These are phyloP conservation scores for Sugiyamaella sp. DNA, from an alignment of 1,139 yeast species.

Conservation along the genomic window DNA sequence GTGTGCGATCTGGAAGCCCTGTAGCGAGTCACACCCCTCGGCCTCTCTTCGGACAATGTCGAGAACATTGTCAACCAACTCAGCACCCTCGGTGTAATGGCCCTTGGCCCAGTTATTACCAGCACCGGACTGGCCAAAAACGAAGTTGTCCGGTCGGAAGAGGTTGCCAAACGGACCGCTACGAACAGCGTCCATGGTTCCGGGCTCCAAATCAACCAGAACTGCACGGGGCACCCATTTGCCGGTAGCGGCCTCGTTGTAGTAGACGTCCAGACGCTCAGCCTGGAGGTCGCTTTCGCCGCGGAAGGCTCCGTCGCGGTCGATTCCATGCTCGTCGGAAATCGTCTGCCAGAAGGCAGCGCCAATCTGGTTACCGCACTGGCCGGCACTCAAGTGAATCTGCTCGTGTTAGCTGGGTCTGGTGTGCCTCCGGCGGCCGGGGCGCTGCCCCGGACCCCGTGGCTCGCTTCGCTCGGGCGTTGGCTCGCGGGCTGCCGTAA, in stretches of 20 bases:
- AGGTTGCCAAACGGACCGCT: constrained; percentile 76
- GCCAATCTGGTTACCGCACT: constrained; percentile 99
- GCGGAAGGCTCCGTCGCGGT: constrained; percentile 60
- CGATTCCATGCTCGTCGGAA: constrained; percentile 95
- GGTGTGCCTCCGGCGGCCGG: constrained; percentile 11
- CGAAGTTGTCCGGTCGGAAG: constrained; percentile 89
- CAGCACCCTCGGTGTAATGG: constrained; percentile 95
- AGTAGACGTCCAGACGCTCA: constrained; percentile 54
- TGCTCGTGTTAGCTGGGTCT: constrained; percentile 33
- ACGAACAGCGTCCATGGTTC: constrained; percentile 83
- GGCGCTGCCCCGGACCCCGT: constrained; percentile 4
- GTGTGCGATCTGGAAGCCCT: constrained; percentile 93
- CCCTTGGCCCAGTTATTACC: constrained; percentile 98
- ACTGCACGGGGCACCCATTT: constrained; percentile 94
- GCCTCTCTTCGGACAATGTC: constrained; percentile 93
- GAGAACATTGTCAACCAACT: constrained; percentile 83
- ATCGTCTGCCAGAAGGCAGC: constrained; percentile 97
- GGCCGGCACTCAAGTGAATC: constrained; percentile 97
- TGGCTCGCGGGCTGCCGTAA: neutral
- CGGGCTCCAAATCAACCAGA: constrained; percentile 90
- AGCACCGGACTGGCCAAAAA: constrained; percentile 88
- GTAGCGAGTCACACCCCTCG: constrained; percentile 87
- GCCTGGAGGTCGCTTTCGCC: constrained; percentile 48
- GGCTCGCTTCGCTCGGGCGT: neutral
- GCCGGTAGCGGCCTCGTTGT: constrained; percentile 60